Conservation (phyloP, 2,329 filamentous ascomycete species). For the Talaromyces sp. region DNA sequence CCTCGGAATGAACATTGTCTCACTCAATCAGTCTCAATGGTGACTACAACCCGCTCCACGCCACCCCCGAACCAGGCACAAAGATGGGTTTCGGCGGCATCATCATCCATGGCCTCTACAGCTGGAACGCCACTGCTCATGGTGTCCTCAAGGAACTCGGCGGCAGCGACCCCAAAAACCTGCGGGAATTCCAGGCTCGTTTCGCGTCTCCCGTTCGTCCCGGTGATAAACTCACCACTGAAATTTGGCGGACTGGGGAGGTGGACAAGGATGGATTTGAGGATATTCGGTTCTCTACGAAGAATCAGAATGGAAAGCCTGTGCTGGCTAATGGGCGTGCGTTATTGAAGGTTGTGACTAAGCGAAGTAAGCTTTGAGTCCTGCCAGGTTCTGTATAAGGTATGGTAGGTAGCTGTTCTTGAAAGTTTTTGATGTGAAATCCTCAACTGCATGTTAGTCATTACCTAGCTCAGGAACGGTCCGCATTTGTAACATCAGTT, state of each 20-base stretch:
- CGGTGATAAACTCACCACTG: constrained; percentile 74
- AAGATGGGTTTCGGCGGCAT: constrained; percentile 89
- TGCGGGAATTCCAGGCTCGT: constrained; percentile 84
- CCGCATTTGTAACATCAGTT: no score
- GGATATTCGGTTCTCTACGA: constrained; percentile 76
- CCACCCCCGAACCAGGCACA: constrained; percentile 75
- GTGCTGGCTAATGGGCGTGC: constrained; percentile 84
- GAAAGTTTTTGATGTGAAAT: not conserved
- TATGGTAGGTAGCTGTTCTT: not conserved
- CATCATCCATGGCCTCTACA: constrained; percentile 87
- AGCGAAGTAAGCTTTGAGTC: constrained; percentile 48
- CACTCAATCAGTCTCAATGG: constrained; percentile 65
- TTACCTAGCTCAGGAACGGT: not conserved
- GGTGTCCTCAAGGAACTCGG: constrained; percentile 70
- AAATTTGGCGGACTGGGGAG: constrained; percentile 75
- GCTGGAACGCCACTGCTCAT: constrained; percentile 77
- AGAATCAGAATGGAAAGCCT: constrained; percentile 76
- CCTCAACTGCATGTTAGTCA: not conserved
- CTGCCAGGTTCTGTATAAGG: not conserved
- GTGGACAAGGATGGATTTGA: constrained; percentile 60
- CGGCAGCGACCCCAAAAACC: constrained; percentile 71
- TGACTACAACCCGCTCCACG: constrained; percentile 92
- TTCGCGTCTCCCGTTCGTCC: constrained; percentile 83
- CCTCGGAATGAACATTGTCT: not conserved
- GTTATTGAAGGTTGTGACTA: constrained; percentile 61